A percentile compares a stretch with the other conserved stretches of the same genome.
Conservation (phyloP, 192 early-diverging fungal species). For the Anaeromyces robustus region DNA sequence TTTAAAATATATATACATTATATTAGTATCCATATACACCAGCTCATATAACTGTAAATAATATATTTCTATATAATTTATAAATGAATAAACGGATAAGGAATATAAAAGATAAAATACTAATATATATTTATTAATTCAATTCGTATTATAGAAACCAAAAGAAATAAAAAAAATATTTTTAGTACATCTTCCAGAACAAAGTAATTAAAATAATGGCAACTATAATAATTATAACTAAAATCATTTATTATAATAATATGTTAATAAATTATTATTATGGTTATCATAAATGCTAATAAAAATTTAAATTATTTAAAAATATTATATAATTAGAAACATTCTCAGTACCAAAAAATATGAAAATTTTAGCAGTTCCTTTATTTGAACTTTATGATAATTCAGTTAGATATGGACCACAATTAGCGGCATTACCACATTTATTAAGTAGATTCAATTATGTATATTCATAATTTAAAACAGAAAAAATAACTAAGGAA, state of each 20-base stretch:
- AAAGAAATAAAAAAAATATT: conserved; percentile 64
- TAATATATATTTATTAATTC: too few species aligned
- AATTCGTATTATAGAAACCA: conserved; percentile 23
- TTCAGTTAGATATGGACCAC: conserved; percentile 52
- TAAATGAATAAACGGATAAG: too few species aligned
- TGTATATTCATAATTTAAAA: conserved; percentile 19
- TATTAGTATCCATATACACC: conserved; percentile 62
- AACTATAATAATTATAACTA: too few species aligned
- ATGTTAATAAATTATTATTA: too few species aligned
- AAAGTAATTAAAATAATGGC: conserved; percentile 22
- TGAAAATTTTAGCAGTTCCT: conserved; percentile 64
- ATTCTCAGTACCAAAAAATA: conserved; percentile 56
- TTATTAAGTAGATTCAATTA: conserved; percentile 37
- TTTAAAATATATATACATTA: neutral
- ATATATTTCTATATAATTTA: neutral
- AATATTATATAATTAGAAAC: conserved; percentile 20
- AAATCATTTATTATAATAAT: too few species aligned
- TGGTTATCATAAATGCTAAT: neutral
- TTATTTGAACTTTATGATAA: conserved; percentile 69
- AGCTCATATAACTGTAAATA: conserved; percentile 47
- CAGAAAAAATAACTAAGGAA: too few species aligned
- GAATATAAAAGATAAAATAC: too few species aligned
- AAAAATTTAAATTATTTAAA: neutral
- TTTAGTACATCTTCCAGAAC: conserved; percentile 53
- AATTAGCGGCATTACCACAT: conserved; percentile 48